Evolutionary conservation across 768 basidiomycete species (phyloP).

Genomic region (Amanita brunnescens): DNA sequence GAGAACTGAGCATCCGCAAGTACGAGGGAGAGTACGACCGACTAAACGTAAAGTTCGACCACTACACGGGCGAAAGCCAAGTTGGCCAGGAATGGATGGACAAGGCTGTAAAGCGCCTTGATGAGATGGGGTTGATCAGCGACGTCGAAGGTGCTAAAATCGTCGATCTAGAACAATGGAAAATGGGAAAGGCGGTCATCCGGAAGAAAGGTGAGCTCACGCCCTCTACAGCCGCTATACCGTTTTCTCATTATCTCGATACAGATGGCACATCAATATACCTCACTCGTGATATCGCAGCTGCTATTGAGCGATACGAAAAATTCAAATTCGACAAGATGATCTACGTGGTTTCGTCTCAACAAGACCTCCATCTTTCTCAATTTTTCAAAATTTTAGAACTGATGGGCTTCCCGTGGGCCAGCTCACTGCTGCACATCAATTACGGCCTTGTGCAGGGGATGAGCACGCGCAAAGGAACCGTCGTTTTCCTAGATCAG

Average conservation of each 20-base stretch:
- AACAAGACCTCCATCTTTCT: slow-evolving; percentile 78
- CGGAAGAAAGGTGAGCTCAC: slow-evolving; percentile 63
- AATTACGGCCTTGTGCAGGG: slow-evolving; percentile 90
- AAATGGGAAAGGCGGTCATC: slow-evolving; percentile 85
- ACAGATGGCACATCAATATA: slow-evolving; percentile 91
- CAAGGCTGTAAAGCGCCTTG: slow-evolving; percentile 56
- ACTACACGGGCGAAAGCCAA: slow-evolving; percentile 85
- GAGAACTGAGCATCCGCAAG: slow-evolving; percentile 82
- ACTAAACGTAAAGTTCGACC: slow-evolving; percentile 86
- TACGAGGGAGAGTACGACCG: slow-evolving; percentile 84
- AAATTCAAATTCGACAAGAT: slow-evolving; percentile 83
- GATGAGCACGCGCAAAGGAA: slow-evolving; percentile 92
- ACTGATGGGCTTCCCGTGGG: slow-evolving; percentile 87
- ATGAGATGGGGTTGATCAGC: slow-evolving; percentile 66
- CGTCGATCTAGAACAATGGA: slow-evolving; percentile 83
- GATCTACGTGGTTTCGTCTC: slow-evolving; percentile 88
- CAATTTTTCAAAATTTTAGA: slow-evolving; percentile 94
- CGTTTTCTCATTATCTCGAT: background rate
- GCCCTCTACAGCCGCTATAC: background rate
- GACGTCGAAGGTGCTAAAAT: slow-evolving; percentile 78
- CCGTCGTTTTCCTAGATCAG: slow-evolving; percentile 90
- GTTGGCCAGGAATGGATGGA: slow-evolving; percentile 70
- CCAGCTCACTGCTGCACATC: slow-evolving; percentile 72
- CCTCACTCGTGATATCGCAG: slow-evolving; percentile 91
- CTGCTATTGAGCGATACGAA: slow-evolving; percentile 85